These are phyloP conservation scores for Arctium minus DNA, from an alignment of 129 eudicot species.

Conservation along the genomic window DNA sequence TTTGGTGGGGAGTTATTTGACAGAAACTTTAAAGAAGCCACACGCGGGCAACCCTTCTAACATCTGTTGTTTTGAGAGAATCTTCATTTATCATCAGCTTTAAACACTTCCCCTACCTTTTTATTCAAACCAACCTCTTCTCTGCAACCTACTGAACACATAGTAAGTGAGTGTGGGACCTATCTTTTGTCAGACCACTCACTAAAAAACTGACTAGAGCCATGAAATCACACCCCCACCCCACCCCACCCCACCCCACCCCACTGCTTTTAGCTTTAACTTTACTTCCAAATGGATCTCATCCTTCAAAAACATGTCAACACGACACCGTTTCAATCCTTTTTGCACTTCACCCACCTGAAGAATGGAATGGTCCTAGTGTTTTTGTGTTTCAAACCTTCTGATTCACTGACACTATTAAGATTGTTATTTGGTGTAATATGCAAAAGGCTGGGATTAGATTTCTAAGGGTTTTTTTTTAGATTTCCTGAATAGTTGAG, in stretches of 20 bases:
- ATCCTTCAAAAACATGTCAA: not conserved
- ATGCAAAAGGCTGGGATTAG: not conserved
- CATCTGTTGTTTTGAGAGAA: not conserved
- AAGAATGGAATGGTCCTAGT: not conserved
- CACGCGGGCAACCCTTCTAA: not conserved
- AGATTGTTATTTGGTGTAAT: not conserved
- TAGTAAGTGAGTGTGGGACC: slow-evolving; percentile 24
- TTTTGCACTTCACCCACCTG: slow-evolving; percentile 2
- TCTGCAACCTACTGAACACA: not conserved
- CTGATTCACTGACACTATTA: not conserved
- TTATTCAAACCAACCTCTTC: not conserved
- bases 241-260: too few relatives aligned
- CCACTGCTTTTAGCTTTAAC: not conserved
- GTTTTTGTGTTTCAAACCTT: not conserved
- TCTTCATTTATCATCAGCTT: slow-evolving; percentile 25
- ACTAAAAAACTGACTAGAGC: not conserved
- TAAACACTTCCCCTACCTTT: not conserved
- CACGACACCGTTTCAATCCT: not conserved
- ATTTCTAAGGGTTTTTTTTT: not conserved
- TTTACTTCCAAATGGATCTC: slow-evolving; percentile 20
- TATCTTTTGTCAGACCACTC: slow-evolving; percentile 25
- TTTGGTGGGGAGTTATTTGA: slow-evolving; percentile 1
- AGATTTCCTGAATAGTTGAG: not conserved
- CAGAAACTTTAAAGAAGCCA: slow-evolving; percentile 7
- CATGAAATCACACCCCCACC: not conserved